phyloP scores from a whole-genome alignment of 1,139 yeast genomes.

The Debaryomycetaceae sp. region DNA sequence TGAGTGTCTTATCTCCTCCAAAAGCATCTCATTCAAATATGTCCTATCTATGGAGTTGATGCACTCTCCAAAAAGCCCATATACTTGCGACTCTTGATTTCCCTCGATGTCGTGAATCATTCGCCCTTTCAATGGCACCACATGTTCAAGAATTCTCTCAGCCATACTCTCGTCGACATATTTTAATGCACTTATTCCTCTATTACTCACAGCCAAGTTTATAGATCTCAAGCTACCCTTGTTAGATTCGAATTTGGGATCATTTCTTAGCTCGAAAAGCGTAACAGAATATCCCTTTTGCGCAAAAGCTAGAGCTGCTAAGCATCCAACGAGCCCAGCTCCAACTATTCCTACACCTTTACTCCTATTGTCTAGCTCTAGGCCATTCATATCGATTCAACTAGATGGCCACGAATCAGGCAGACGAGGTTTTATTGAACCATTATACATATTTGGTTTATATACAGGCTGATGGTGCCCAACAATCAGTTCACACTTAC shows the following conservation, averaged over 20 bases:
- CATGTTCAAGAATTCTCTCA: slow-evolving; percentile 49
- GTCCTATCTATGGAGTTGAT: slow-evolving; percentile 85
- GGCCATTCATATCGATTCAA: not conserved
- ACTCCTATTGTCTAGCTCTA: slow-evolving; percentile 2
- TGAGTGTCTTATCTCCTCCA: slow-evolving; percentile 52
- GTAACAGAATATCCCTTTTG: slow-evolving; percentile 71
- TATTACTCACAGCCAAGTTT: slow-evolving; percentile 79
- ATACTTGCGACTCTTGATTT: slow-evolving; percentile 60
- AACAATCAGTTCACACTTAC: not conserved
- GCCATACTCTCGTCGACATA: slow-evolving; percentile 61
- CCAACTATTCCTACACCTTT: slow-evolving; percentile 56
- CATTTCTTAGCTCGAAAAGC: slow-evolving; percentile 57
- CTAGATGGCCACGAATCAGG: too few relatives aligned
- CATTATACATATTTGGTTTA: not conserved
- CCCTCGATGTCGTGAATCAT: slow-evolving; percentile 81
- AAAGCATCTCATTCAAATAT: slow-evolving; percentile 57
- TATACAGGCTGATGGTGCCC: not conserved
- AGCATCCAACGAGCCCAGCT: slow-evolving; percentile 88
- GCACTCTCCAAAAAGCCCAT: slow-evolving; percentile 81
- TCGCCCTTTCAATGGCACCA: slow-evolving; percentile 84
- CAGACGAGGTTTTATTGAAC: not conserved
- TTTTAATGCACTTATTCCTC: slow-evolving; percentile 73
- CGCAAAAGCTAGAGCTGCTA: slow-evolving; percentile 78
- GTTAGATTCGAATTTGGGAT: slow-evolving; percentile 27
- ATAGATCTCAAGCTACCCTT: slow-evolving; percentile 58